Evolutionary conservation across 352 stramenopile species (phyloP).

Genomic region (Globisporangium recalcitrans): DNA sequence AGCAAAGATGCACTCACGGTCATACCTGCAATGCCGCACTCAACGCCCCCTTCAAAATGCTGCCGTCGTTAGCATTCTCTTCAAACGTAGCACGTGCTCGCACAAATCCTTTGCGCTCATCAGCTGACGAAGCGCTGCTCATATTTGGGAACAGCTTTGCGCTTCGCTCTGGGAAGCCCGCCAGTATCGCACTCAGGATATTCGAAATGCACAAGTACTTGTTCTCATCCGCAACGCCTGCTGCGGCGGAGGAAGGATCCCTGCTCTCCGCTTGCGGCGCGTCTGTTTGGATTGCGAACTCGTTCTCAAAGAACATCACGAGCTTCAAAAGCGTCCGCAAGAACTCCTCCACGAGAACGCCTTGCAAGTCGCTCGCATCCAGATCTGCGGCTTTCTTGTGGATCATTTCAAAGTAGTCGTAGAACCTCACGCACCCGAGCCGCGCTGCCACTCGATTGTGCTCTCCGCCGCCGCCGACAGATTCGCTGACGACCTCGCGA

Average conservation of each 20-base stretch:
- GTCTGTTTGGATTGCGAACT: conserved; percentile 31
- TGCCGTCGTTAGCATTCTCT: conserved; percentile 24
- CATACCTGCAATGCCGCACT: conserved; percentile 31
- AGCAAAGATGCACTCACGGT: not conserved
- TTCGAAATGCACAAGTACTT: conserved; percentile 57
- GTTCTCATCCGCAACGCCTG: conserved; percentile 18
- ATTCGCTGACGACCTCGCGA: conserved; percentile 28
- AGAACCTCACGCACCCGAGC: conserved; percentile 58
- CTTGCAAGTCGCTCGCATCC: conserved; percentile 70
- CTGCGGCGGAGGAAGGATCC: not conserved
- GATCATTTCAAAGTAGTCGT: conserved; percentile 72
- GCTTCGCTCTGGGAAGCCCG: conserved; percentile 39
- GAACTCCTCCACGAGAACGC: conserved; percentile 72
- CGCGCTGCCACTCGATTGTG: conserved; percentile 18
- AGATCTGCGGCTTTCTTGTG: conserved; percentile 57
- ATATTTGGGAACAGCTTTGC: conserved; percentile 46
- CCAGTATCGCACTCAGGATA: conserved; percentile 59
- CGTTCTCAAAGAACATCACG: conserved; percentile 65
- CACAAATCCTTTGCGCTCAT: conserved; percentile 10
- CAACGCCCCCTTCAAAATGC: conserved; percentile 21
- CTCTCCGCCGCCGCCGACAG: conserved; percentile 18
- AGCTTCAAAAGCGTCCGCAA: conserved; percentile 68
- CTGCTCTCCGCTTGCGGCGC: not conserved
- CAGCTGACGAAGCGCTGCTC: not conserved
- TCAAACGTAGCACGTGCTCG: conserved; percentile 20